Conservation (phyloP, 495 filamentous ascomycete genomes). For the Halenospora varia region DNA sequence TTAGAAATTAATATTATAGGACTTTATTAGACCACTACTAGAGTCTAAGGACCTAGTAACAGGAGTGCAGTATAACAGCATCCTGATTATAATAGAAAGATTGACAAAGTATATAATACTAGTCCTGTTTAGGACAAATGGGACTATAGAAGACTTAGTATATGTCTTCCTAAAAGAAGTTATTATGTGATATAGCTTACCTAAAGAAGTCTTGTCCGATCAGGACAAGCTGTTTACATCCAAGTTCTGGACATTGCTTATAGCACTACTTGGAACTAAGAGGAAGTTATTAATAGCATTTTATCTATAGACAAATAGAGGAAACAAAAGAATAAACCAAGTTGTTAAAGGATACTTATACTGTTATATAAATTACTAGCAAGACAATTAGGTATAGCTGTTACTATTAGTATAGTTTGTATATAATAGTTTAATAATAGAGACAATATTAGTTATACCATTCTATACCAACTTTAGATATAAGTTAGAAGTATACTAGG, state of each 20-base stretch:
- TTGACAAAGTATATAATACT: too few species aligned
- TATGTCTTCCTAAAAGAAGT: too few species aligned
- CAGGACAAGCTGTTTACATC: not conserved
- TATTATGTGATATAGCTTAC: too few species aligned
- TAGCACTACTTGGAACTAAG: not conserved
- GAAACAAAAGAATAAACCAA: not conserved
- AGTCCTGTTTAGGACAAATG: too few species aligned
- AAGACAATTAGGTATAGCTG: not conserved
- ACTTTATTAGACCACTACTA: slow-evolving; percentile 29
- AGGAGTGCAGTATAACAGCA: too few species aligned
- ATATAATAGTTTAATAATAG: not conserved
- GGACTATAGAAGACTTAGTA: too few species aligned
- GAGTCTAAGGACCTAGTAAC: too few species aligned
- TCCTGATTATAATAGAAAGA: too few species aligned
- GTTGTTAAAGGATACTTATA: not conserved
- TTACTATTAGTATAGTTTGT: not conserved
- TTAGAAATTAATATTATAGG: slow-evolving; percentile 25
- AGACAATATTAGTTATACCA: not conserved
- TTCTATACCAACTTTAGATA: not conserved
- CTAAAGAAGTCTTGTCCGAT: not conserved
- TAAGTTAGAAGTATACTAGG: not conserved
- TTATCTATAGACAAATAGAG: not conserved
- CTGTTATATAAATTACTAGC: not conserved
- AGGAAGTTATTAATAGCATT: not conserved
- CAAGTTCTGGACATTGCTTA: not conserved